A percentile compares a stretch with the other conserved stretches of the same genome.
Evolutionary conservation across 2,329 filamentous ascomycete species (phyloP).

Genomic region (Seiridium unicorne): DNA sequence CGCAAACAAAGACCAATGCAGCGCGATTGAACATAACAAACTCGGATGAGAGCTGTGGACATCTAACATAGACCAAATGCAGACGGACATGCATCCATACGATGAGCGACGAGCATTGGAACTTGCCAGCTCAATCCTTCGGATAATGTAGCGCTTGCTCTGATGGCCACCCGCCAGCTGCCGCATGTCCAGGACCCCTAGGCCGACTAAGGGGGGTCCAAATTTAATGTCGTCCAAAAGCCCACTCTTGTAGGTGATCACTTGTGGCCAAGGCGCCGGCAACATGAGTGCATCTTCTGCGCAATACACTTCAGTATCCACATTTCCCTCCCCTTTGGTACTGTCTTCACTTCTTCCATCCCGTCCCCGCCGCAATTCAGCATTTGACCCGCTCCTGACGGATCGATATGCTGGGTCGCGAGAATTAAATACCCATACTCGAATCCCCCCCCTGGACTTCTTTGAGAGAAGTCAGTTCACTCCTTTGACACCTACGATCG

Average conservation of each 20-base stretch:
- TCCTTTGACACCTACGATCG: constrained; percentile 25
- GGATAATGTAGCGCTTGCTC: neutral
- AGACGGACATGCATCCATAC: no score
- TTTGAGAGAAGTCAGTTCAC: constrained; percentile 35
- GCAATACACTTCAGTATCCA: neutral
- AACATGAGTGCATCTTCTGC: no score
- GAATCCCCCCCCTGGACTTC: constrained; percentile 21
- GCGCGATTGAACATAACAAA: neutral
- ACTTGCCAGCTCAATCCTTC: neutral
- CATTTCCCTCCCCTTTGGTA: neutral
- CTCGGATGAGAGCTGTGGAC: no score
- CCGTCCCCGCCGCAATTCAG: neutral
- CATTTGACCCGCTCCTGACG: neutral
- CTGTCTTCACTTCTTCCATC: neutral
- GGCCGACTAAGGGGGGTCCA: neutral
- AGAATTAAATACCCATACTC: neutral
- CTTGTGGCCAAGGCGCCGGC: no score
- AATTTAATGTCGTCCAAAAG: no score
- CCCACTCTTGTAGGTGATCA: no score
- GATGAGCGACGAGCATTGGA: neutral
- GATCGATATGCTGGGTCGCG: no score
- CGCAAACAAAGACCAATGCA: neutral
- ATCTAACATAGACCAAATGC: no score
- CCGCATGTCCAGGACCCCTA: neutral
- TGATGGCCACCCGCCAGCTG: neutral